Conservation (phyloP, 345 rosid species). For the Passiflora organensis region DNA sequence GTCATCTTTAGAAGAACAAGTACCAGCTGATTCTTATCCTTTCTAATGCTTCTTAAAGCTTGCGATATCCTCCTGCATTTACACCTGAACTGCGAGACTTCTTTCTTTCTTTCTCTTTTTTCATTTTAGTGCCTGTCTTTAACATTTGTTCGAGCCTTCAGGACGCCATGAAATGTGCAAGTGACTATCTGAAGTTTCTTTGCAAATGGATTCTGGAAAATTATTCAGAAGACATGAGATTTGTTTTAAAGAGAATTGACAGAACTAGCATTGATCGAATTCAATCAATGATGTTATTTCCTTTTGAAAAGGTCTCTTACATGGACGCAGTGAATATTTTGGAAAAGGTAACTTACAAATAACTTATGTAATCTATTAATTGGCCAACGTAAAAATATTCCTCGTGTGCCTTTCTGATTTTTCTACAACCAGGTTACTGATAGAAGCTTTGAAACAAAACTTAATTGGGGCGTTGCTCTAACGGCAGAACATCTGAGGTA, state of each 20-base stretch:
- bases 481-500: conserved; percentile 81
- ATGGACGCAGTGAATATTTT: conserved; percentile 50
- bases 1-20: too few relatives aligned
- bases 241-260: conserved; percentile 57
- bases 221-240: conserved; percentile 57
- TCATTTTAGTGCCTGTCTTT: neutral
- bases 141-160: conserved; percentile 21
- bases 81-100: too few relatives aligned
- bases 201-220: conserved; percentile 68
- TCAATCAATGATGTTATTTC: conserved; percentile 33
- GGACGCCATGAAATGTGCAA: conserved; percentile 82
- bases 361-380: neutral
- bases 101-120: too few relatives aligned
- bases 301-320: conserved; percentile 54
- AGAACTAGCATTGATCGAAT: conserved; percentile 45
- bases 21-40: too few relatives aligned
- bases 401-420: neutral
- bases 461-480: conserved; percentile 58
- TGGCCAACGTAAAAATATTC: neutral
- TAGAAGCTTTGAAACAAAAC: conserved; percentile 46
- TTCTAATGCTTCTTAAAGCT: too few relatives aligned
- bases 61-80: too few relatives aligned
- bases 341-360: conserved; percentile 38
- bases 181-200: conserved; percentile 60
- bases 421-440: conserved; percentile 36